A percentile compares a stretch with the other conserved stretches of the same genome.
Evolutionary conservation across 2,329 filamentous ascomycete species (phyloP).

Genomic region (Ampelomyces quisqualis): DNA sequence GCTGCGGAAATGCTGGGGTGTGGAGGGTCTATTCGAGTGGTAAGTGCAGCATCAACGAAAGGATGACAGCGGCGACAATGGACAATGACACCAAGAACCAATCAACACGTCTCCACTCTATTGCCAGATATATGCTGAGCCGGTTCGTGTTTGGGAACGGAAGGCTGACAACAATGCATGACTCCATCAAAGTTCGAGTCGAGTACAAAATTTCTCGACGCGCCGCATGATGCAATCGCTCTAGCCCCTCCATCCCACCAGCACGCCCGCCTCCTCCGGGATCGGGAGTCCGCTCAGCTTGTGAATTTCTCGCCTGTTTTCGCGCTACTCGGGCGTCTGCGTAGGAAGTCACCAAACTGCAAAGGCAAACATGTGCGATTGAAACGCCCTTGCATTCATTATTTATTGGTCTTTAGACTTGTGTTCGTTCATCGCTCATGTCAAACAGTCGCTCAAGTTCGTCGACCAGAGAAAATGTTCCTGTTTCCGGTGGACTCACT

Average conservation of each 20-base stretch:
- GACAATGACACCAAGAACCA: constrained; percentile 19
- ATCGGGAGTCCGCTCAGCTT: constrained; percentile 1
- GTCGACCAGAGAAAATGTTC: constrained; percentile 12
- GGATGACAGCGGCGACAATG: constrained; percentile 16
- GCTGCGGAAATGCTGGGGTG: background rate
- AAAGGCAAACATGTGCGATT: background rate
- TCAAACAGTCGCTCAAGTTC: constrained; percentile 5
- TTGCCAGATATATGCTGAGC: constrained; percentile 9
- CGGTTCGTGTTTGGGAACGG: constrained; percentile 2
- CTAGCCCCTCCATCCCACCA: constrained; percentile 23
- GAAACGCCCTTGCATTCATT: constrained; percentile 19
- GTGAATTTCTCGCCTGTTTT: too few species aligned
- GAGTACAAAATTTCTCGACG: constrained; percentile 32
- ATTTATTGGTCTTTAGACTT: constrained; percentile 12
- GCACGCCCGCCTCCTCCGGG: constrained; percentile 9
- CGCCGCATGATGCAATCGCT: constrained; percentile 39
- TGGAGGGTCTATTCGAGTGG: constrained; percentile 2
- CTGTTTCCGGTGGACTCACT: constrained; percentile 19
- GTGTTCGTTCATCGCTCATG: constrained; percentile 2
- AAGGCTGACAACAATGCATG: constrained; percentile 13
- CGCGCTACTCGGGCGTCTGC: too few species aligned
- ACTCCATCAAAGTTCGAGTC: constrained; percentile 16
- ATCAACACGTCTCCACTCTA: constrained; percentile 19
- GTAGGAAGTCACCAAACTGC: background rate
- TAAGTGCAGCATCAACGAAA: constrained; percentile 15